A percentile compares a stretch with the other conserved stretches of the same genome.
Evolutionary conservation across 768 basidiomycete species (phyloP).

Genomic region (Panellus pusillus): DNA sequence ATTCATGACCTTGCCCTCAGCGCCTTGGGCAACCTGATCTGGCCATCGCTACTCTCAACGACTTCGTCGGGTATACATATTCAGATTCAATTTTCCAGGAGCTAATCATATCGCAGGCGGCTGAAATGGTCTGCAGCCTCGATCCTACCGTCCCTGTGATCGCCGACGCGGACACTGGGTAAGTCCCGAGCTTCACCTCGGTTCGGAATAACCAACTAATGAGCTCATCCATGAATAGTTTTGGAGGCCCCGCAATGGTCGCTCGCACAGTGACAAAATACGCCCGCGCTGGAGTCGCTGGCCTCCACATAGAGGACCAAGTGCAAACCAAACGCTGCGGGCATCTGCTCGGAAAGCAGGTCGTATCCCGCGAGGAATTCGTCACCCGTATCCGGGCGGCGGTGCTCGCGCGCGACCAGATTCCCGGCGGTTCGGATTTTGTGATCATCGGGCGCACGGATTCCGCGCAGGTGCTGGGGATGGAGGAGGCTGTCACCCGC

Average conservation of each 20-base stretch:
- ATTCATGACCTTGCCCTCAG: not conserved
- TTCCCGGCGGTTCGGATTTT: constrained; percentile 75
- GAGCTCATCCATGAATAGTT: constrained; percentile 31
- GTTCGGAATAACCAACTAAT: not conserved
- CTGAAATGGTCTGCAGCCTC: constrained; percentile 50
- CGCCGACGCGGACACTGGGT: constrained; percentile 60
- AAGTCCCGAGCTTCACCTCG: constrained; percentile 1
- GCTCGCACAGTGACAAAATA: constrained; percentile 54
- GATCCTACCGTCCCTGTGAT: constrained; percentile 49
- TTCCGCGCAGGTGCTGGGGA: constrained; percentile 75
- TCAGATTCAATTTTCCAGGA: not conserved
- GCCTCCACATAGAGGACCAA: constrained; percentile 58
- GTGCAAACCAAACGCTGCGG: constrained; percentile 57
- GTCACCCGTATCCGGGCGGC: constrained; percentile 75
- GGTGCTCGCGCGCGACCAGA: constrained; percentile 71
- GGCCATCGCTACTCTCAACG: constrained; percentile 55
- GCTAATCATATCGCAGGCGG: constrained; percentile 31
- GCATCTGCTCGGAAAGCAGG: constrained; percentile 78
- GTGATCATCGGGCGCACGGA: constrained; percentile 78
- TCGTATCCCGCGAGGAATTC: constrained; percentile 77
- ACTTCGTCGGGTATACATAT: constrained; percentile 43
- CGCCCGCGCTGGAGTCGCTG: constrained; percentile 50
- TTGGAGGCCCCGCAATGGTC: constrained; percentile 56
- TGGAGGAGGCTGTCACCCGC: constrained; percentile 71
- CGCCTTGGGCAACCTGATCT: constrained; percentile 49